These are phyloP conservation scores for Clavispora vitiphila DNA, from an alignment of 805 yeast species.

Conservation along the genomic window DNA sequence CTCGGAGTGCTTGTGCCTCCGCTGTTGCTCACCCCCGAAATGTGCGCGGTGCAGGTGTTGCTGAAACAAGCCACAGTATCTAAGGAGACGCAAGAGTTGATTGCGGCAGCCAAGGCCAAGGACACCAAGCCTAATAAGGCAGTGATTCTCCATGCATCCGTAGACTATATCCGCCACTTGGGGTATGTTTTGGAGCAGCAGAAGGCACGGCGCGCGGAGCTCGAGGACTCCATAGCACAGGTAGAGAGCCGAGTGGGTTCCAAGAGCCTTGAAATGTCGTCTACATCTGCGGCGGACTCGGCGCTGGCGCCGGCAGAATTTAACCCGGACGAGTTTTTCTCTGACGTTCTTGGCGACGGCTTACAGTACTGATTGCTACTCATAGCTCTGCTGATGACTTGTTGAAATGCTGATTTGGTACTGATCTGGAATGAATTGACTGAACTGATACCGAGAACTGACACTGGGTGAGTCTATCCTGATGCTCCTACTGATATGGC, in stretches of 20 bases:
- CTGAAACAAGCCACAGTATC: conserved; percentile 28
- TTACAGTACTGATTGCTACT: neutral
- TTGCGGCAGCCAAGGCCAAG: conserved; percentile 41
- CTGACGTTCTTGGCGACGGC: conserved; percentile 13
- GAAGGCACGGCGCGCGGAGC: conserved; percentile 39
- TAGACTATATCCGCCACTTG: conserved; percentile 70
- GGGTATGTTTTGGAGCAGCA: conserved; percentile 57
- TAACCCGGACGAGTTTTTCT: conserved; percentile 21
- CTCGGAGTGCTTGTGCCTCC: conserved; percentile 81
- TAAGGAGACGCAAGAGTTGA: conserved; percentile 30
- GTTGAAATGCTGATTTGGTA: no score
- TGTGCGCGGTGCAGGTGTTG: conserved; percentile 39
- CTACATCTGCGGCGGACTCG: neutral
- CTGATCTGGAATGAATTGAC: no score
- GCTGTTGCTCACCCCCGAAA: conserved; percentile 47
- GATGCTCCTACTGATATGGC: no score
- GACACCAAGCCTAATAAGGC: conserved; percentile 82
- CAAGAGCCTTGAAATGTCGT: neutral
- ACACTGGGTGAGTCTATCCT: no score
- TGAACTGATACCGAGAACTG: no score
- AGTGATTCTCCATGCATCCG: conserved; percentile 68
- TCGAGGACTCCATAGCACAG: conserved; percentile 24
- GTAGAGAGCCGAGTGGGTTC: conserved; percentile 8
- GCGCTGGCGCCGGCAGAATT: conserved; percentile 7
- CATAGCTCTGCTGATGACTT: no score